A percentile compares a stretch with the other conserved stretches of the same genome.
Evolutionary conservation across 1,284 basidiomycete species (phyloP).

Genomic region (Ganoderma lucidum): DNA sequence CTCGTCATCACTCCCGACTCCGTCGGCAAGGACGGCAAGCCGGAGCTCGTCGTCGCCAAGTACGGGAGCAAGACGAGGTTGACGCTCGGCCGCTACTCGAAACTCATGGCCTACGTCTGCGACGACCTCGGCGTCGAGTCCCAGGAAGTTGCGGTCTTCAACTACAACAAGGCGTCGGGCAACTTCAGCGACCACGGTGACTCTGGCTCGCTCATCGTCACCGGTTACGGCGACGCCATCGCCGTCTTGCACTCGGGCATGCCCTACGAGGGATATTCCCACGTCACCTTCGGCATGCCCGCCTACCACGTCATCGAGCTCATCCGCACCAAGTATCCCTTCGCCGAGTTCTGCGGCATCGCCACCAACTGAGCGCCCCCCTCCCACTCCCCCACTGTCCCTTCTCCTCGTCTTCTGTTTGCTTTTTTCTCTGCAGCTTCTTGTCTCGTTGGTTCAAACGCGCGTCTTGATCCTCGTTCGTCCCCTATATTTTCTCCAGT

Average conservation of each 20-base stretch:
- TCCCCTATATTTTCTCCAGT: neutral
- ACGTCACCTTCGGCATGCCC: neutral
- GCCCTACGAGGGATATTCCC: too few species aligned
- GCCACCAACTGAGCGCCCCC: neutral
- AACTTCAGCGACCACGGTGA: conserved; percentile 38
- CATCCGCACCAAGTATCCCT: neutral
- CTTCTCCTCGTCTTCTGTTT: neutral
- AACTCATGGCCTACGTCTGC: conserved; percentile 35
- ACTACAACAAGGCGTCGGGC: conserved; percentile 31
- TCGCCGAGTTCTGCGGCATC: neutral
- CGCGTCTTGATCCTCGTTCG: neutral
- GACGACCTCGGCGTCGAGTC: conserved; percentile 21
- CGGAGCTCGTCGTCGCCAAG: too few species aligned
- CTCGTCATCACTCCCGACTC: conserved; percentile 7
- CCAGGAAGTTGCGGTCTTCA: conserved; percentile 31
- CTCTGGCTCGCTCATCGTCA: conserved; percentile 40
- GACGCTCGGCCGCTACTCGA: conserved; percentile 37
- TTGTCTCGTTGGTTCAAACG: neutral
- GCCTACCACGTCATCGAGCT: neutral
- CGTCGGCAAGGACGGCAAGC: conserved; percentile 41
- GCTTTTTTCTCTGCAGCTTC: neutral
- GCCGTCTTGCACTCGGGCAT: conserved; percentile 32
- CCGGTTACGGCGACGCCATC: conserved; percentile 33
- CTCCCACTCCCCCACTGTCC: neutral
- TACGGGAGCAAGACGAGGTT: conserved; percentile 32